Conservation (phyloP, 2,329 filamentous ascomycete species). For the Penicillium sp. region DNA sequence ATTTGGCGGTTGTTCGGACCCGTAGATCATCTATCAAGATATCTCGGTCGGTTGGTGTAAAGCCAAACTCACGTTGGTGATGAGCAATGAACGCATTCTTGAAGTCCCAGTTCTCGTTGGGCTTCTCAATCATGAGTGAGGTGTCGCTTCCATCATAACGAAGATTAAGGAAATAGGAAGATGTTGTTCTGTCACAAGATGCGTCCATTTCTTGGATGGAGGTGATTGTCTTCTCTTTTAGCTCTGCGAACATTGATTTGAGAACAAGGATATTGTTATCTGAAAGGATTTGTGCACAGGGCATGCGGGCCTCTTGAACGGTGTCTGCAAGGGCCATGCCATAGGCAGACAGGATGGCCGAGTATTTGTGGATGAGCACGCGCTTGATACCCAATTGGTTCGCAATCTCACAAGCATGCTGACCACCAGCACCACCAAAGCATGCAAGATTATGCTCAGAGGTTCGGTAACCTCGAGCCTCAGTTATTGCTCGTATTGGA, state of each 20-base stretch:
- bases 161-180: slow-evolving; percentile 67
- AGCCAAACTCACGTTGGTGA: slow-evolving; percentile 91
- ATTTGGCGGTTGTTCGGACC: slow-evolving; percentile 64
- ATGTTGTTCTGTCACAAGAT: no score
- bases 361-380: slow-evolving; percentile 83
- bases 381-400: slow-evolving; percentile 77
- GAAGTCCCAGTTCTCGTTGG: slow-evolving; percentile 75
- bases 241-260: slow-evolving; percentile 40
- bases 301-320: slow-evolving; percentile 74
- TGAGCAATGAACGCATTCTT: slow-evolving; percentile 81
- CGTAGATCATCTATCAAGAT: slow-evolving; percentile 90
- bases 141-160: slow-evolving; percentile 25
- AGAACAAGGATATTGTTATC: no score
- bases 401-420: slow-evolving; percentile 89
- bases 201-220: no score
- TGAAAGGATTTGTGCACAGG: slow-evolving; percentile 9
- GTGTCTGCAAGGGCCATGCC: slow-evolving; percentile 86
- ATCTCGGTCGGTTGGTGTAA: slow-evolving; percentile 79
- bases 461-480: slow-evolving; percentile 85
- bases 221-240: slow-evolving; percentile 34
- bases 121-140: slow-evolving; percentile 38
- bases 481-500: slow-evolving; percentile 81
- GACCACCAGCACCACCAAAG: slow-evolving; percentile 86
- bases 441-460: slow-evolving; percentile 82
- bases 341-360: slow-evolving; percentile 85